Base-by-base conservation (phyloP, 169 alveolate species). In the Plasmodium yoelii region DNA sequence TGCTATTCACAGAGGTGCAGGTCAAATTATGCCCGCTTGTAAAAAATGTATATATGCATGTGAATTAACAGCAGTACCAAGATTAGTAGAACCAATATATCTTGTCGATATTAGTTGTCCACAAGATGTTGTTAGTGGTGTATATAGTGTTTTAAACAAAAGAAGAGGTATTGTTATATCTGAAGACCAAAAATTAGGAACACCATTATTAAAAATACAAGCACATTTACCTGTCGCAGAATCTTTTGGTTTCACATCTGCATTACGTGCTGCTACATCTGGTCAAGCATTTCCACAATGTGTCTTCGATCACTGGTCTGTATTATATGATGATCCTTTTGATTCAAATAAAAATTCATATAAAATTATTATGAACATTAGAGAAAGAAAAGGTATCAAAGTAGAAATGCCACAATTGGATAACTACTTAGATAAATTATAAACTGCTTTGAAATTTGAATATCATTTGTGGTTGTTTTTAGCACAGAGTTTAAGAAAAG, bases 201-300 rank as follows among this genome's bases (percentile, higher is more conserved):
- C 99, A 19, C 99, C 99, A 39, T 96, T 98, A 60, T 95, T 97
- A 15, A 97, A 97, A 86, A 98, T 98, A 87, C 98, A 97, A 96
- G 99, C 99, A 13, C 97, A 98, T 94, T 94, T 99, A 80, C 99
- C 99, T 19, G 99, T 99, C 82, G 97, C 99, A 42, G 99, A 99
- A 93, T 98, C 99, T 42, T 99, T 99, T 96, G 99, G 99, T 72
- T 99, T 99, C 97, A 98, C 99, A 15, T 97, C 99, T n/a, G 99
- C 99, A 60, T 95, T 99, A 64, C 98, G 99, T 93, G 99, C 98
- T 42, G 96, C 98, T 68, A 99, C 99, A 70, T 97, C 99, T 42
- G 99, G 99, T 19, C 98, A 99, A 94, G 99, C 99, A 65, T 98
- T 98, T 98, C 99, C 99, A 9, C 99, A 98, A 95, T 98, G 99